phyloP scores from a whole-genome alignment of 108 stramenopile genomes.

The Nannochloropsis granulata region DNA sequence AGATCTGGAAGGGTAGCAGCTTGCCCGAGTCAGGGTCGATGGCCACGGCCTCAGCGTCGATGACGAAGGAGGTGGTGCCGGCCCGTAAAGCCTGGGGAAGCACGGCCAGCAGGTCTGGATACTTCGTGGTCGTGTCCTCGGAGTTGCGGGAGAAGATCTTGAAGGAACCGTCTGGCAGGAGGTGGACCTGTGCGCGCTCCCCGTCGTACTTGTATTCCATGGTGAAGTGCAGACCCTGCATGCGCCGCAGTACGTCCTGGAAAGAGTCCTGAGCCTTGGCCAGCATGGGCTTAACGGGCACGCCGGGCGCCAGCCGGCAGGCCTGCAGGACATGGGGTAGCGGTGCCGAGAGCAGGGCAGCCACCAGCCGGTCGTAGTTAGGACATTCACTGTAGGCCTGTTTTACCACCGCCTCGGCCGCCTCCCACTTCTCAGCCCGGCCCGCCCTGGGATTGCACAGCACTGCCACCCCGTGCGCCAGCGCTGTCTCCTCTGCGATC shows the following conservation, averaged over 20 bases:
- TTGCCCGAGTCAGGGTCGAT: conserved; percentile 52
- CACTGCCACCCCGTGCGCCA: not conserved
- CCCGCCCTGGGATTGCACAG: not conserved
- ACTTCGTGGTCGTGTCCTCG: conserved; percentile 84
- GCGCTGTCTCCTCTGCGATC: too few species aligned
- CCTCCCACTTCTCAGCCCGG: conserved; percentile 54
- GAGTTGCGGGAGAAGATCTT: conserved; percentile 74
- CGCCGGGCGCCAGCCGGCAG: conserved; percentile 74
- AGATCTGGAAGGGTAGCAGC: conserved; percentile 56
- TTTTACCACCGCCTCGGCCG: conserved; percentile 70
- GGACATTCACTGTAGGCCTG: conserved; percentile 91
- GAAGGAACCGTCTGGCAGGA: conserved; percentile 55
- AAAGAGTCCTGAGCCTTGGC: conserved; percentile 95
- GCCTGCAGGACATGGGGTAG: conserved; percentile 39
- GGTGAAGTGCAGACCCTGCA: conserved; percentile 74
- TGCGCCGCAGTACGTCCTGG: conserved; percentile 78
- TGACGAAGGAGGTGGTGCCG: conserved; percentile 48
- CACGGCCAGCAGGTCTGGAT: conserved; percentile 79
- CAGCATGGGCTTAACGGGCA: conserved; percentile 96
- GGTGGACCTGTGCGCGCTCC: conserved; percentile 93
- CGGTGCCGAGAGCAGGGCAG: conserved; percentile 61
- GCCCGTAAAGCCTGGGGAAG: conserved; percentile 38
- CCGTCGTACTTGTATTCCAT: conserved; percentile 99
- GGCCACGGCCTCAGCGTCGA: conserved; percentile 86
- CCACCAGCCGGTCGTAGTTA: conserved; percentile 64